Evolutionary conservation across 2,329 filamentous ascomycete species (phyloP), one percentile per base, ranked within the genome.

Genomic region (Aspergillus sojae): DNA sequence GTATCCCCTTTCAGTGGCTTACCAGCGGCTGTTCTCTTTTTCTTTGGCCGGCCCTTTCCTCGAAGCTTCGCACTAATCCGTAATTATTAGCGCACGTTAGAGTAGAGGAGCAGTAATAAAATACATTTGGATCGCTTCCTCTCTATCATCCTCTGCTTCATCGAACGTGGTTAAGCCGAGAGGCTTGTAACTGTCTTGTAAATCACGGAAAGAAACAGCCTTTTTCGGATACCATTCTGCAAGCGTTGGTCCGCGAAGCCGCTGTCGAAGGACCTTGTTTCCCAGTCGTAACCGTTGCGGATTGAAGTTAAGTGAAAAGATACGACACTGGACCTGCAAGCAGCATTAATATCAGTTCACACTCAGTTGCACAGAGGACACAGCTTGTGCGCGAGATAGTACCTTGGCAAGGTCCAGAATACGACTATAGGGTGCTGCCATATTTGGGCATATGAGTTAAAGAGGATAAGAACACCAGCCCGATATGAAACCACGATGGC

Each of bases 271-370:
- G 77, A 99, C 85, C 80, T 95, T 96, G 82, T 95, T 97, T 74
- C 95, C 95, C 70, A 92, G 88, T 66, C 95, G 92, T 65, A 91
- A 79, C 70, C 89, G 84, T 61, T 92, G 85, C 30, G 95, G 95
- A 80, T 99, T 99, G 84, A 89, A 98, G 59, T 90, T 94, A 57
- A 91, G 92, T 74, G 89, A 90, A 84, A 98, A 99, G 82, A 98
- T 88, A 77, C 89, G 88, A 85, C 93, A 97, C 90, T 94, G 93
- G 75, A 87, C 86, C 94, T 97, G 72, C 21, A 30, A 26, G 48
- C 26, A 53, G 50, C n/a, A 28, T 30, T 19, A 62, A n/a, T 12
- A 21, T 41, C 57, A 21, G 21, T 56, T 48, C 34, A 12, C 11
- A 54, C 2, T 56, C 34, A 23, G 19, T 26, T 21, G 10, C 10